Conservation (phyloP, 129 eudicot species). For the Mikania micrantha region DNA sequence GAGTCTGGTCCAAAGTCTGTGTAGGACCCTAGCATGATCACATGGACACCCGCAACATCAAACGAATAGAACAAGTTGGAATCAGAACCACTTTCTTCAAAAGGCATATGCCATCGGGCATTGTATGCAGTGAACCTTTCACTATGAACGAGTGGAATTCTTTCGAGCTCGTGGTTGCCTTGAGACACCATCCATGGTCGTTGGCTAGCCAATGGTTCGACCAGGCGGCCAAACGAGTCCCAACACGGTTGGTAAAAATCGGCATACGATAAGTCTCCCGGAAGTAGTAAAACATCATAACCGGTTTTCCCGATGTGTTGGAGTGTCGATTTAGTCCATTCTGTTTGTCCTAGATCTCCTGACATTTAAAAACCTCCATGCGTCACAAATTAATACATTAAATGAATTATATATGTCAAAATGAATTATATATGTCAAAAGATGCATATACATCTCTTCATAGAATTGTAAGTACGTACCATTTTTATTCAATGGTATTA, state of each 20-base stretch:
- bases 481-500: too few species aligned
- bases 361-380: constrained; percentile 4
- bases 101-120: constrained; percentile 91
- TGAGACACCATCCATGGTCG: constrained; percentile 94
- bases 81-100: constrained; percentile 50
- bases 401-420: too few species aligned
- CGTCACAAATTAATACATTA: background rate
- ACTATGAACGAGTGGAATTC: constrained; percentile 34
- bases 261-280: constrained; percentile 73
- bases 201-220: constrained; percentile 60
- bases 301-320: constrained; percentile 40
- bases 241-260: constrained; percentile 46
- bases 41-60: constrained; percentile 57
- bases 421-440: too few species aligned
- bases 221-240: constrained; percentile 68
- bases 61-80: constrained; percentile 70
- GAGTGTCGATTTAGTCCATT: constrained; percentile 60
- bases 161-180: constrained; percentile 80
- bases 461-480: too few species aligned
- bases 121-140: constrained; percentile 55
- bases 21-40: constrained; percentile 77
- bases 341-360: constrained; percentile 87
- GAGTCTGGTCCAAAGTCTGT: constrained; percentile 52
- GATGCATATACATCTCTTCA: too few species aligned
- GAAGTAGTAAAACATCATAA: constrained; percentile 59